phyloP scores from a whole-genome alignment of 371 early-diverging fungal species.

The Basidiobolus heterosporus region DNA sequence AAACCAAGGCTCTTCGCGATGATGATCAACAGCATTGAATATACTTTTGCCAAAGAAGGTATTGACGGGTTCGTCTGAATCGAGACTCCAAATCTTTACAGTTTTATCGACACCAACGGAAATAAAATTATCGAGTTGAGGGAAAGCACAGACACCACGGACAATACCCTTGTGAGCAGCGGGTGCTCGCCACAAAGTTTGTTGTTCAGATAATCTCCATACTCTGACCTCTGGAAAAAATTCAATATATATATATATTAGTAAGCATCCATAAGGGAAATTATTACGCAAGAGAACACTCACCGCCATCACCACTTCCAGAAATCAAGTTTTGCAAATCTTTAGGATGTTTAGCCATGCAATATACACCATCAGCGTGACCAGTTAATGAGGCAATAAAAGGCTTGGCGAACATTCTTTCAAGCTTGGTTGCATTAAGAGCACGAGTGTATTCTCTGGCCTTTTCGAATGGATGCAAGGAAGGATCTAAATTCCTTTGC shows the following conservation, averaged over 20 bases:
- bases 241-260: not conserved
- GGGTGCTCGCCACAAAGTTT: not conserved
- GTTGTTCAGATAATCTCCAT: slow-evolving; percentile 7
- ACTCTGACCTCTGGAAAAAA: slow-evolving; percentile 6
- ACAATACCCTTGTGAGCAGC: slow-evolving; percentile 9
- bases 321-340: slow-evolving; percentile 63
- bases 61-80: slow-evolving; percentile 23
- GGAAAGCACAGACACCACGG: slow-evolving; percentile 8
- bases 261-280: not conserved
- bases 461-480: slow-evolving; percentile 85
- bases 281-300: not conserved
- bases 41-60: slow-evolving; percentile 60
- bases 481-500: slow-evolving; percentile 84
- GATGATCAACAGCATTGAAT: slow-evolving; percentile 68
- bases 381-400: slow-evolving; percentile 81
- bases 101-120: slow-evolving; percentile 13
- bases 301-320: slow-evolving; percentile 88
- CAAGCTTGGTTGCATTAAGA: slow-evolving; percentile 88
- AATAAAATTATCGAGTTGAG: slow-evolving; percentile 3
- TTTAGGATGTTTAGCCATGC: slow-evolving; percentile 80
- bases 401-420: slow-evolving; percentile 96
- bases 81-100: slow-evolving; percentile 11
- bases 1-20: slow-evolving; percentile 62
- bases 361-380: slow-evolving; percentile 94
- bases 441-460: slow-evolving; percentile 96